Percentiles rank a stretch among this genome's conserved stretches.
Conservation (phyloP, 768 basidiomycete genomes). For the Ephemerocybe angulata region DNA sequence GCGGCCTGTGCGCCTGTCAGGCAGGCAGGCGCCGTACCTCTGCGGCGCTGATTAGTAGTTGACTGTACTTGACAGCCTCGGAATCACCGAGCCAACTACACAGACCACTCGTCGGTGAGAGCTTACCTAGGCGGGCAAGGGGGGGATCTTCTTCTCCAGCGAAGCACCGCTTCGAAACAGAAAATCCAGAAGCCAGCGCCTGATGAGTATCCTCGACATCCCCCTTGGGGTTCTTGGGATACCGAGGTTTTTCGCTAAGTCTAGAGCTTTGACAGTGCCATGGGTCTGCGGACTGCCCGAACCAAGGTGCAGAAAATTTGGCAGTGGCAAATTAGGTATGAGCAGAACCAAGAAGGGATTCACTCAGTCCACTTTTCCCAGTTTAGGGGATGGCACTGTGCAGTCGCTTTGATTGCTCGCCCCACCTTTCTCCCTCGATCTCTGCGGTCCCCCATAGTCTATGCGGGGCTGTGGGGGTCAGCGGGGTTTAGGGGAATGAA, state of each 20-base stretch:
- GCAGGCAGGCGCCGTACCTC: too few relatives aligned
- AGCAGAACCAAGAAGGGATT: background rate
- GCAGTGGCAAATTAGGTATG: background rate
- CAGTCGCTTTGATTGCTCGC: background rate
- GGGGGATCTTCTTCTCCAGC: too few relatives aligned
- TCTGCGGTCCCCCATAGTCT: too few relatives aligned
- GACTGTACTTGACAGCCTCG: too few relatives aligned
- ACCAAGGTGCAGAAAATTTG: background rate
- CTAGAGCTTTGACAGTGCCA: background rate
- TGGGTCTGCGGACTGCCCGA: background rate
- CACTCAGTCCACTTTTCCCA: background rate
- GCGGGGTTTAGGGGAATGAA: background rate
- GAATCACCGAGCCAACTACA: too few relatives aligned
- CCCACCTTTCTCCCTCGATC: background rate
- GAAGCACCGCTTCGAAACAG: background rate
- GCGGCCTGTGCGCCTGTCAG: too few relatives aligned
- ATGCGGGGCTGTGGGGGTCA: background rate
- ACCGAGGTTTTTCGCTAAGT: constrained; percentile 1
- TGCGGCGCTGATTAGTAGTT: too few relatives aligned
- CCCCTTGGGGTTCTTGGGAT: background rate
- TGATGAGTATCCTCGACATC: background rate
- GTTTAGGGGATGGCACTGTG: too few relatives aligned
- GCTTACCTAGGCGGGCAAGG: too few relatives aligned
- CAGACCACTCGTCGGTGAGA: too few relatives aligned
- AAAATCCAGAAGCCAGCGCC: background rate